Percentiles rank a stretch among this genome's conserved stretches.
Conservation (phyloP, 1,284 basidiomycete genomes). For the Pseudozyma sp. region DNA sequence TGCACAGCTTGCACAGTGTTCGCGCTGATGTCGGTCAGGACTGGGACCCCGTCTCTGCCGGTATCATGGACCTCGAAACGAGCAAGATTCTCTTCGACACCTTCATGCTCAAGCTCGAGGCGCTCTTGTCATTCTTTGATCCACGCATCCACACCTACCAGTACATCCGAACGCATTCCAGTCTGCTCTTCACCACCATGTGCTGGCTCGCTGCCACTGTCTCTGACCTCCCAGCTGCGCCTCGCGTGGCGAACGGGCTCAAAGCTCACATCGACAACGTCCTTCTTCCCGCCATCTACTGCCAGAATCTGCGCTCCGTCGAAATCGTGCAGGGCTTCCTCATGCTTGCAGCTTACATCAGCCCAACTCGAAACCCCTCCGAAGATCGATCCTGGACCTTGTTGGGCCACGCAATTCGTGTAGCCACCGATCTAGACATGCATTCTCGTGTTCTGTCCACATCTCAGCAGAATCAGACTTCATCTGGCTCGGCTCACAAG, state of each 20-base stretch:
- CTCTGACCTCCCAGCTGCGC: conserved; percentile 23
- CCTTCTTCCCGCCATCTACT: conserved; percentile 40
- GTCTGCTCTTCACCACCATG: conserved; percentile 45
- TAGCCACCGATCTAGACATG: conserved; percentile 42
- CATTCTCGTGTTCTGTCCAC: conserved; percentile 35
- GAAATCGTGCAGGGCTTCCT: conserved; percentile 45
- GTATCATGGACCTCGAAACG: conserved; percentile 30
- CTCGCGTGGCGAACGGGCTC: conserved; percentile 29
- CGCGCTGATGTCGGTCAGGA: conserved; percentile 27
- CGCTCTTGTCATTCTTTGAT: conserved; percentile 45
- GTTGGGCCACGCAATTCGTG: conserved; percentile 41
- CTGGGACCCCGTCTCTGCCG: conserved; percentile 36
- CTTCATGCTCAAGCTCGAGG: conserved; percentile 40
- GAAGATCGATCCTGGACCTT: conserved; percentile 48
- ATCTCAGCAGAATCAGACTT: conserved; percentile 11
- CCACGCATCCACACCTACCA: conserved; percentile 38
- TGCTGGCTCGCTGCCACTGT: conserved; percentile 43
- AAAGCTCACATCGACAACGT: conserved; percentile 41
- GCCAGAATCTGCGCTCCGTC: conserved; percentile 46
- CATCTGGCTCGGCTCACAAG: neutral
- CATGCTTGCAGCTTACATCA: conserved; percentile 46
- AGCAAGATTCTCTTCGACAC: conserved; percentile 35
- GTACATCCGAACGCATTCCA: conserved; percentile 37
- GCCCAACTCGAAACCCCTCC: conserved; percentile 32
- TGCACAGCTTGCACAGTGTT: conserved; percentile 33